Base-by-base conservation (phyloP, 495 filamentous ascomycete species). In the Cenococcum geophilum region DNA sequence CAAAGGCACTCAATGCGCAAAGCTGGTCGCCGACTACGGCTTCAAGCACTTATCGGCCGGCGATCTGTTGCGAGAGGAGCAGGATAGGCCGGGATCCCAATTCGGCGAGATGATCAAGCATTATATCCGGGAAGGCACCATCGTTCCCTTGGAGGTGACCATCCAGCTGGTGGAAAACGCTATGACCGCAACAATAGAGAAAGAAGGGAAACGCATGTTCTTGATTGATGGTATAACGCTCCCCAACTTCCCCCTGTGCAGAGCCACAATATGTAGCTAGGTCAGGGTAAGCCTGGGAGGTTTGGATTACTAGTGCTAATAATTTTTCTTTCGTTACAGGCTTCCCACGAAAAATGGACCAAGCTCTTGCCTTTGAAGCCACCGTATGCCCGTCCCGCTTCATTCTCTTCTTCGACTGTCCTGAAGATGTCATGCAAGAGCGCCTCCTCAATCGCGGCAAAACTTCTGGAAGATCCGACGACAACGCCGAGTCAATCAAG, bases 91-190 rank as follows among this genome's bases (percentile, higher is more conserved):
- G 5, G 91, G 89, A 43, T 87, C 82, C 65, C 80, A 96, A 72
- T 96, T 95, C 74, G 93, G 93, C 70, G 80, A 86, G 35, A 79
- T 97, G 74, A 98, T 98, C 81, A 85, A 85, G 60, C 77, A 83
- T 50, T 90, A 91, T 78, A 98, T 98, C 79, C 83, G 83, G 40
- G 86, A 98, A 71, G 93, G 93, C 62, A 86, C 83, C 66, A 98
- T 98, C 74, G 93, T 98, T 63, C 93, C 93, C 10, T 96, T 96
- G 92, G 92, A 97, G 71, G 91, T 98, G 21, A 98, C 93, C n/a
- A 86, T 98, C 40, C 85, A 87, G 27, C 73, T 98, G 16, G 82
- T 98, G 3, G 93, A 96, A 74, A 91, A 95, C 71, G 89, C 91
- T 8, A 97, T 98, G 89, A 82, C 78, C 57, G 83, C 82, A 4